A percentile compares a stretch with the other conserved stretches of the same genome.
Evolutionary conservation across 1,284 basidiomycete genomes (phyloP).

Genomic region (Cerrena zonata): DNA sequence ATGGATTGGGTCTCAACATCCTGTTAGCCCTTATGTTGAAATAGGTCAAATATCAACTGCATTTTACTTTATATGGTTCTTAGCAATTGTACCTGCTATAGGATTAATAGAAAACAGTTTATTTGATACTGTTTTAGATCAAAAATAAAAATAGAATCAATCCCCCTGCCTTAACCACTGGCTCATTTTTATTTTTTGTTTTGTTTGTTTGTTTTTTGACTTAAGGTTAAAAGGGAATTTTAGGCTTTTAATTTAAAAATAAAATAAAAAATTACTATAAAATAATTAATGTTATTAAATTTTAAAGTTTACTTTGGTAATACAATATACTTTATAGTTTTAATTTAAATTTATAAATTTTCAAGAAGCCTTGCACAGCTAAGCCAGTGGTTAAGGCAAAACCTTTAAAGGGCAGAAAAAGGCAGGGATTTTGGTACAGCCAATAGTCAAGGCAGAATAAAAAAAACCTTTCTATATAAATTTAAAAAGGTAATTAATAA

Average conservation of each 20-base stretch:
- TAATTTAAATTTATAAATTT: background rate
- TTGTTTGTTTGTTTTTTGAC: background rate
- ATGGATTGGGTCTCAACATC: background rate
- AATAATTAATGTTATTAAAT: too few species aligned
- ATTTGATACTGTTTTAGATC: background rate
- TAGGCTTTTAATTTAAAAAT: background rate
- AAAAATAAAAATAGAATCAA: background rate
- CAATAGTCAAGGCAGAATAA: slow-evolving; percentile 1
- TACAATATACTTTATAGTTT: slow-evolving; percentile 10
- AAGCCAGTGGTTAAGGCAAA: slow-evolving; percentile 4
- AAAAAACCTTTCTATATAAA: too few species aligned
- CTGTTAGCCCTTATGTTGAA: background rate
- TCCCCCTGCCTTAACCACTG: background rate
- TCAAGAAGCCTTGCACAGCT: background rate
- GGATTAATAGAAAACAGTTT: background rate
- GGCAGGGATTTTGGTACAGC: too few species aligned
- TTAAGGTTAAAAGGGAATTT: background rate
- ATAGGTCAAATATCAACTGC: background rate
- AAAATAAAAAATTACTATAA: background rate
- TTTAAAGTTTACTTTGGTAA: slow-evolving; percentile 9
- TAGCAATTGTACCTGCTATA: slow-evolving; percentile 1
- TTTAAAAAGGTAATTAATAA: too few species aligned
- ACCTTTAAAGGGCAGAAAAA: slow-evolving; percentile 7
- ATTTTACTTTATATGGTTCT: slow-evolving; percentile 4
- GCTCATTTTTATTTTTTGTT: slow-evolving; percentile 2